Conservation (phyloP, 345 rosid species). For the Psidium friedrichsthalianum region DNA sequence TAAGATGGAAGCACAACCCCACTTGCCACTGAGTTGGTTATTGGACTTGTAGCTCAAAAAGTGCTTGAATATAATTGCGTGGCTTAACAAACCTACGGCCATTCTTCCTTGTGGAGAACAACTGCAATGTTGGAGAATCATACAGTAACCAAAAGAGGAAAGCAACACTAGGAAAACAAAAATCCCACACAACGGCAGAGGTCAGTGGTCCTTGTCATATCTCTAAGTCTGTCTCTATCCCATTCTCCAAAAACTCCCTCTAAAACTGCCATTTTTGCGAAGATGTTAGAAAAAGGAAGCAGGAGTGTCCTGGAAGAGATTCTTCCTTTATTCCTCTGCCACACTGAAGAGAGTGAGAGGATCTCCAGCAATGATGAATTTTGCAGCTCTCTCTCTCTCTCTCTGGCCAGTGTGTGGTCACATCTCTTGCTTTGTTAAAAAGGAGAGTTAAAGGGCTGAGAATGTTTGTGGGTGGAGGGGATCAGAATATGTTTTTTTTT, state of each 20-base stretch:
- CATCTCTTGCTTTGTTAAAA: slow-evolving; percentile 21
- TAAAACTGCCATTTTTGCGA: neutral
- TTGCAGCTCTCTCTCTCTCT: neutral
- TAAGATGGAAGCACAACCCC: neutral
- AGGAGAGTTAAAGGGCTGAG: neutral
- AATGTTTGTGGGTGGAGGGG: slow-evolving; percentile 25
- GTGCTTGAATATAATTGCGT: neutral
- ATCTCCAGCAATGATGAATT: neutral
- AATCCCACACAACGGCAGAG: neutral
- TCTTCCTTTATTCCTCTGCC: slow-evolving; percentile 31
- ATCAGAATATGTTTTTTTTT: slow-evolving; percentile 27
- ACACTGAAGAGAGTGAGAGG: neutral
- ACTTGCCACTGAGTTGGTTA: neutral
- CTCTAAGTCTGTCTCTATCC: slow-evolving; percentile 1
- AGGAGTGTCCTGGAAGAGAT: slow-evolving; percentile 24
- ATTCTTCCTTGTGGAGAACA: slow-evolving; percentile 14
- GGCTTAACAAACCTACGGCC: neutral
- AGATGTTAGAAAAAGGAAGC: slow-evolving; percentile 3
- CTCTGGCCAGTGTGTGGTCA: slow-evolving; percentile 22
- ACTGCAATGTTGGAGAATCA: slow-evolving; percentile 9
- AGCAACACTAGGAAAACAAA: slow-evolving; percentile 6
- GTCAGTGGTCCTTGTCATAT: slow-evolving; percentile 6
- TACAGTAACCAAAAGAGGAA: slow-evolving; percentile 6
- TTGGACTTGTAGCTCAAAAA: neutral
- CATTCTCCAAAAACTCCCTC: slow-evolving; percentile 7